A percentile compares a stretch with the other conserved stretches of the same genome.
Conservation (phyloP, 371 early-diverging fungal species). For the Rhizomucor miehei region DNA sequence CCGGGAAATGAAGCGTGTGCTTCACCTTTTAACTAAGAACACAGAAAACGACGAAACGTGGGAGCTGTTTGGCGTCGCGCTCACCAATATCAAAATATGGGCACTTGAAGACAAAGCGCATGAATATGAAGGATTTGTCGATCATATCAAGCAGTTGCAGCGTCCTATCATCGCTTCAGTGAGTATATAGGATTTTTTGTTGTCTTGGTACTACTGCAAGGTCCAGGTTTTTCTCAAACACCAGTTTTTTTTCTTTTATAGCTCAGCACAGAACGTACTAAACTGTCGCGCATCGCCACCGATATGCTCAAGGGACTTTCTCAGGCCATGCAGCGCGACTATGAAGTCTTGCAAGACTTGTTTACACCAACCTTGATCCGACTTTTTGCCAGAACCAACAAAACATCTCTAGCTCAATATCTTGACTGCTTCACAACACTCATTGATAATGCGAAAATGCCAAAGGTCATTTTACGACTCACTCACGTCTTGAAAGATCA, state of each 20-base stretch:
- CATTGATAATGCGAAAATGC: conserved; percentile 32
- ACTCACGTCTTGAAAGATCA: conserved; percentile 21
- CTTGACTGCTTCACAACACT: conserved; percentile 39
- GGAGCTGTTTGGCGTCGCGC: conserved; percentile 29
- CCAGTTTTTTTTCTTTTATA: conserved; percentile 15
- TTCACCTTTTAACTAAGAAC: conserved; percentile 19
- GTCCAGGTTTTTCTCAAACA: not conserved
- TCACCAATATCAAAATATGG: conserved; percentile 28
- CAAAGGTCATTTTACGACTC: conserved; percentile 34
- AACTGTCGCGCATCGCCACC: conserved; percentile 49
- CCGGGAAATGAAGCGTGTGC: conserved; percentile 31
- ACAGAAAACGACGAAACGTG: conserved; percentile 42
- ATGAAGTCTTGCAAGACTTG: conserved; percentile 36
- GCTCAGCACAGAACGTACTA: conserved; percentile 54
- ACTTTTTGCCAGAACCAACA: conserved; percentile 59
- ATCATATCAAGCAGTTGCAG: conserved; percentile 28
- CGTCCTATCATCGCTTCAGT: conserved; percentile 30
- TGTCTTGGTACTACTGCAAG: no score
- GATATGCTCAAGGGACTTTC: conserved; percentile 47
- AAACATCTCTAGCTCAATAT: conserved; percentile 44
- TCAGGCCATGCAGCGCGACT: conserved; percentile 42
- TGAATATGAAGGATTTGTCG: conserved; percentile 26
- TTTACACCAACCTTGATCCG: conserved; percentile 43
- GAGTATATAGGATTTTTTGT: conserved; percentile 7
- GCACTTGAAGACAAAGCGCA: conserved; percentile 18